Conservation (phyloP, 2,329 filamentous ascomycete species). For the Alternaria ventricosa region DNA sequence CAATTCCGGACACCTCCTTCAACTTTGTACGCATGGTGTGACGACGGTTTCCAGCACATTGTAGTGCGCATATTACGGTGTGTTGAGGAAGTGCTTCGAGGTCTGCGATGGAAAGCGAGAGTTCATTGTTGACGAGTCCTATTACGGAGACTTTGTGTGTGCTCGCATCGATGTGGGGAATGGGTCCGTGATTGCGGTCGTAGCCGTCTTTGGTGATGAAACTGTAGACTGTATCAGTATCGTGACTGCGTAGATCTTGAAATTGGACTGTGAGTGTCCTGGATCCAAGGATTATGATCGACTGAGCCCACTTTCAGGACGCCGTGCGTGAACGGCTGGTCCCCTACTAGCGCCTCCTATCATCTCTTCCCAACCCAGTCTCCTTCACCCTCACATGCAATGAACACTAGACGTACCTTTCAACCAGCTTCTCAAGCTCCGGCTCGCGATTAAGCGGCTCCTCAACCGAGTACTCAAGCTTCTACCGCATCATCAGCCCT, state of each 20-base stretch:
- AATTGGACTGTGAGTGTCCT: background rate
- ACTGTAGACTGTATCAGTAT: conserved; percentile 23
- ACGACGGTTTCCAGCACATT: conserved; percentile 66
- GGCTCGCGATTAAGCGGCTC: conserved; percentile 59
- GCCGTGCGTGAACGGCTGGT: background rate
- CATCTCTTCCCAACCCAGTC: background rate
- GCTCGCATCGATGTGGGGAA: conserved; percentile 55
- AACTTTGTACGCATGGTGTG: conserved; percentile 67
- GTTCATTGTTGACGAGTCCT: conserved; percentile 55
- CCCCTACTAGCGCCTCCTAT: background rate
- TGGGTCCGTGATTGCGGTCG: conserved; percentile 64
- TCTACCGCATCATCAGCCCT: conserved; percentile 28
- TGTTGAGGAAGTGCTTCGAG: conserved; percentile 60
- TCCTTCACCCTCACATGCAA: too few species aligned
- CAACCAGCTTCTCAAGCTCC: conserved; percentile 52
- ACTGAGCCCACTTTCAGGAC: background rate
- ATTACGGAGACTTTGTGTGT: conserved; percentile 56
- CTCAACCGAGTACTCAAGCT: conserved; percentile 52
- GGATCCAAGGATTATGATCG: background rate
- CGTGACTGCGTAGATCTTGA: background rate
- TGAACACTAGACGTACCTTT: conserved; percentile 42
- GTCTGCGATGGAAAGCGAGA: conserved; percentile 56
- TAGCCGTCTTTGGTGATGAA: conserved; percentile 61
- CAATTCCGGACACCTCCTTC: conserved; percentile 65
- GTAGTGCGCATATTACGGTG: conserved; percentile 62